Evolutionary conservation across 495 filamentous ascomycete genomes (phyloP), one percentile per base, ranked within the genome.

Genomic region (Trichoderma erinaceum): DNA sequence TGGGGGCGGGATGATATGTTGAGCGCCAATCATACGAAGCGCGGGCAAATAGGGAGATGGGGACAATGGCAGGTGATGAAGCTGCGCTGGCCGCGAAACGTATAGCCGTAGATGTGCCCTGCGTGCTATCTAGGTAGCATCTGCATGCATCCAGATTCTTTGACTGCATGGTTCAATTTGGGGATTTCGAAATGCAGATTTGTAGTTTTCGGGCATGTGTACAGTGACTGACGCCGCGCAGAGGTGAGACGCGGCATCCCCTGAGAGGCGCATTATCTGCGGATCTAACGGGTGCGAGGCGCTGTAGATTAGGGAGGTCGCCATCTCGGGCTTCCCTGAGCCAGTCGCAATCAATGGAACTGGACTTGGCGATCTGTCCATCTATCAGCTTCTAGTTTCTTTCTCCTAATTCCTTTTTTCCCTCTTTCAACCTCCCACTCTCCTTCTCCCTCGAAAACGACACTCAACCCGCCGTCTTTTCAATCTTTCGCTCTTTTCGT

Each of bases 241-340:
- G 4, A 0, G 48, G 21, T 27, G 27, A 48, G 44, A 48, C 44
- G 44, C 44, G 13, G 15, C 25, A 29, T 61, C 56, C 56, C 56
- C 56, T 61, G 56, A 61, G 56, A 61, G 56, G 56, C 25, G 56
- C 56, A 21, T 61, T 61, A 61, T 61, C 56, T 4, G 56, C 56
- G 56, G 56, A 61, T 27, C 56, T 61, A 25, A 25, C 56, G 56
- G 56, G 56, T 21, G 56, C 27, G 56, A 61, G 44, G 56, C 27
- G 56, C 56, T 61, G 56, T 61, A 61, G 25, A 61, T 29, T 61
- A 61, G 56, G 56, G 16, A 29, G 2, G 25, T 61, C 56, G 27
- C 29, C 56, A 61, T 61, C 56, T 61, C 56, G 56, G 25, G 25
- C 23, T 13, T 48, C 44, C 44, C 44, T 48, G 44, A 16, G 44